phyloP scores from a whole-genome alignment of 2,329 filamentous ascomycete species.

The Arthrinium puccinioides region DNA sequence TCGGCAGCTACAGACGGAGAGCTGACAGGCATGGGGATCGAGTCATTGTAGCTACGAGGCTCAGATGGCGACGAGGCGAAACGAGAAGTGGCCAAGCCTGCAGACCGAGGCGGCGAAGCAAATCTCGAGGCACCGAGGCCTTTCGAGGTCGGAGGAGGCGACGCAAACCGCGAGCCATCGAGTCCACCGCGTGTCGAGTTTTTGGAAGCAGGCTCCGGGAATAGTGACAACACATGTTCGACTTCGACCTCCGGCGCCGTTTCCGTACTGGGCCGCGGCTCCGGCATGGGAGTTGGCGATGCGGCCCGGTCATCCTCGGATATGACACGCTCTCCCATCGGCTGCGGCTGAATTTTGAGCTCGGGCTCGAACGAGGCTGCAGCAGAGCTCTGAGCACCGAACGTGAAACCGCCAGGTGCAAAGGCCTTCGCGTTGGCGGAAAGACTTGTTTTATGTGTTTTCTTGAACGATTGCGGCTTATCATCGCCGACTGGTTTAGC shows the following conservation, averaged over 20 bases:
- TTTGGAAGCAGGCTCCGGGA: constrained; percentile 11
- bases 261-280: constrained; percentile 10
- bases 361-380: constrained; percentile 19
- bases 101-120: constrained; percentile 33
- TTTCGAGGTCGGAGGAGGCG: constrained; percentile 25
- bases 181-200: constrained; percentile 15
- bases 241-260: constrained; percentile 9
- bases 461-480: constrained; percentile 26
- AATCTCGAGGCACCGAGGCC: constrained; percentile 42
- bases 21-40: constrained; percentile 19
- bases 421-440: constrained; percentile 70
- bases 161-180: constrained; percentile 24
- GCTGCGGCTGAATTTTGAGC: constrained; percentile 16
- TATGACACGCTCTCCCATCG: constrained; percentile 14
- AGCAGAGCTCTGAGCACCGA: constrained; percentile 23
- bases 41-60: constrained; percentile 22
- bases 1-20: constrained; percentile 18
- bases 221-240: constrained; percentile 8
- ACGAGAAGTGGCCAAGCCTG: constrained; percentile 35
- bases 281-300: constrained; percentile 25
- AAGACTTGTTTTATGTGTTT: constrained; percentile 45
- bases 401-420: constrained; percentile 31
- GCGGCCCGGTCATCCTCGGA: constrained; percentile 22
- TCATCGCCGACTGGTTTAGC: constrained; percentile 42
- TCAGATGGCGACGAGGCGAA: constrained; percentile 31